A percentile compares a stretch with the other conserved stretches of the same genome.
Conservation (phyloP, 208 protist genomes). For the Leptomonas seymouri region DNA sequence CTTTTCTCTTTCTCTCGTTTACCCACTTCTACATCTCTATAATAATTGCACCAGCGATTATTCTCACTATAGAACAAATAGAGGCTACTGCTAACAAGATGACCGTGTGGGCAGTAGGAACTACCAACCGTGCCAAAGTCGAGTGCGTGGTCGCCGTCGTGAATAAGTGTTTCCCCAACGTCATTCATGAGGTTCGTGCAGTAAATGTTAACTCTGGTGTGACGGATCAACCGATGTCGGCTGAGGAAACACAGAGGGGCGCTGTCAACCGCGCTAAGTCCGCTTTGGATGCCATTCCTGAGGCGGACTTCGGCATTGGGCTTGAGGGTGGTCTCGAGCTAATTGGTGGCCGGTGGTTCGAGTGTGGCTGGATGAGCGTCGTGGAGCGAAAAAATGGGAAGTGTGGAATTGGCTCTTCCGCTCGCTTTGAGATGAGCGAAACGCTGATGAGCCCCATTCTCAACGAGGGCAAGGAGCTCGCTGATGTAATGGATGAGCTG, state of each 20-base stretch:
- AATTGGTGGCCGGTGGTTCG: conserved; percentile 72
- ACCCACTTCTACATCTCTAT: too few species aligned
- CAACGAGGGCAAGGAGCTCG: conserved; percentile 73
- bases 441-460: conserved; percentile 72
- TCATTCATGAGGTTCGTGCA: conserved; percentile 45
- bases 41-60: not conserved
- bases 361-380: conserved; percentile 85
- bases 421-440: conserved; percentile 80
- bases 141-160: conserved; percentile 47
- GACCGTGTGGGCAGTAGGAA: conserved; percentile 70
- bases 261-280: conserved; percentile 52
- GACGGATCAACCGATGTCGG: conserved; percentile 71
- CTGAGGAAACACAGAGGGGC: conserved; percentile 69
- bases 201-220: conserved; percentile 57
- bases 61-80: not conserved
- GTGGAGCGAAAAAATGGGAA: conserved; percentile 55
- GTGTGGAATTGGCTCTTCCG: conserved; percentile 68
- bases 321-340: conserved; percentile 78
- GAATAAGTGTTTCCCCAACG: conserved; percentile 61
- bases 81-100: not conserved
- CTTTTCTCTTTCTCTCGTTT: too few species aligned
- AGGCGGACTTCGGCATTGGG: conserved; percentile 75
- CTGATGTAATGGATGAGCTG: conserved; percentile 78
- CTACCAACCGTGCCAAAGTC: conserved; percentile 79
- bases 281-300: conserved; percentile 45